Evolutionary conservation across 2,329 filamentous ascomycete species (phyloP), one percentile per base, ranked within the genome.

Genomic region (Nemania bipapillata): DNA sequence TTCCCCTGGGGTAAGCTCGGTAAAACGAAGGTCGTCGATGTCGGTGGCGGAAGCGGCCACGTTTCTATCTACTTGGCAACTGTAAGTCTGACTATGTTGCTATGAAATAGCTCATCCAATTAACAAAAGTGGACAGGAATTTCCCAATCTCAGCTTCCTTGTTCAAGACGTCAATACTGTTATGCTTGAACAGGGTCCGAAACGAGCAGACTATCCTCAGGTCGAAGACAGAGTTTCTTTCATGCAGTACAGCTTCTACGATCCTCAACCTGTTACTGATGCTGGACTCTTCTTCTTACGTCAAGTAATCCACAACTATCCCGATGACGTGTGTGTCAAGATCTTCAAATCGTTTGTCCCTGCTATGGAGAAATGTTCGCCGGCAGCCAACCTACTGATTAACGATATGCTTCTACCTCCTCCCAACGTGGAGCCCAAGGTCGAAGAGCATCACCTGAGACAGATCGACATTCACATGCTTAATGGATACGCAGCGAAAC

Each of bases 381-480:
- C 74, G 2, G 74, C 69, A 1, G 77, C 77, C 0, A 71, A 68
- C 6, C 47, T 80, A 4, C 64, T 80, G 3, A 79, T 79, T 66
- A 80, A 80, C 61, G 79, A 80, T 17, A 75, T 73, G 1, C 66
- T 80, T 4, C 56, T 80, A 5, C 78, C 77, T 0, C 72, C 72
- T 7, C 70, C 69, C 0, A 75, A 74, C 2, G 65, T 68, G 7
- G 63, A 55, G 24, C 69, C 72, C 0, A 60, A 56, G 17, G 74
- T 69, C 40, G 66, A 53, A 35, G 78, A 79, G 58, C 70, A 74
- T 15, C 42, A 63, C 7, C 53, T 79, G 63, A 58, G 78, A 8
- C 77, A 80, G 40, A 59, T 77, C 6, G 79, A 80, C 55, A 75
- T 80, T 15, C 47, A 65, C 42, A 79, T 80, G 78, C 62, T 77